Percentiles rank a stretch among this genome's conserved stretches.
Evolutionary conservation across 306 rosid species (phyloP).

Genomic region (Corylus heterophylla): DNA sequence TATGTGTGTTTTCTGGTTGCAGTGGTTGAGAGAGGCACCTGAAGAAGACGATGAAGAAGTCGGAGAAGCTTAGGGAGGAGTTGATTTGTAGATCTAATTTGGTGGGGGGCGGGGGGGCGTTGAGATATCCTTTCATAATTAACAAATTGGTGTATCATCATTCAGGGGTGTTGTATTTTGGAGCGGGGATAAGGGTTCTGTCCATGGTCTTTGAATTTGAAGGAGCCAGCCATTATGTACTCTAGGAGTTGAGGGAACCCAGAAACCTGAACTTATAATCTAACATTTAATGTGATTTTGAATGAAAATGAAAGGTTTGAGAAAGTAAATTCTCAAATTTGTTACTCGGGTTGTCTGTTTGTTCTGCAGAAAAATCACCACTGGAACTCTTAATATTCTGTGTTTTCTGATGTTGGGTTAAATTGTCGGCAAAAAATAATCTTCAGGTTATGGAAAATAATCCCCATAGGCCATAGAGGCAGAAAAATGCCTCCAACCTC

Average conservation of each 20-base stretch:
- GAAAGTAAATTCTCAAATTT: neutral
- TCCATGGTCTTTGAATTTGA: neutral
- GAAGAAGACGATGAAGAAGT: slow-evolving; percentile 61
- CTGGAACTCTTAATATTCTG: neutral
- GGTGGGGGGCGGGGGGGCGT: neutral
- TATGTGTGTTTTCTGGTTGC: slow-evolving; percentile 19
- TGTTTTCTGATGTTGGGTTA: neutral
- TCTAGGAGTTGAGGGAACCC: neutral
- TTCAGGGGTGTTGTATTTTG: slow-evolving; percentile 8
- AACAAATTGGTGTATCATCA: neutral
- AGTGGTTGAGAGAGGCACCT: slow-evolving; percentile 87
- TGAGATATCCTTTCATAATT: neutral
- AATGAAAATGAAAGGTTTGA: neutral
- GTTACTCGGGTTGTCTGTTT: neutral
- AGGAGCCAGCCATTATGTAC: neutral
- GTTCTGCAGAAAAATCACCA: neutral
- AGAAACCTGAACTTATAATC: neutral
- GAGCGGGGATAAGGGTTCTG: slow-evolving; percentile 19
- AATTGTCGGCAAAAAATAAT: neutral
- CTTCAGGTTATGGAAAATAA: neutral
- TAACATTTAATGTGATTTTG: neutral
- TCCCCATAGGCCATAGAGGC: neutral
- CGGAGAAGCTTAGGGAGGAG: neutral
- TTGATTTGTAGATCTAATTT: slow-evolving; percentile 3
- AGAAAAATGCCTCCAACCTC: no score